Evolutionary conservation across 1,139 yeast genomes (phyloP), one percentile per base, ranked within the genome.

Genomic region (Geotrichum bryndzae): DNA sequence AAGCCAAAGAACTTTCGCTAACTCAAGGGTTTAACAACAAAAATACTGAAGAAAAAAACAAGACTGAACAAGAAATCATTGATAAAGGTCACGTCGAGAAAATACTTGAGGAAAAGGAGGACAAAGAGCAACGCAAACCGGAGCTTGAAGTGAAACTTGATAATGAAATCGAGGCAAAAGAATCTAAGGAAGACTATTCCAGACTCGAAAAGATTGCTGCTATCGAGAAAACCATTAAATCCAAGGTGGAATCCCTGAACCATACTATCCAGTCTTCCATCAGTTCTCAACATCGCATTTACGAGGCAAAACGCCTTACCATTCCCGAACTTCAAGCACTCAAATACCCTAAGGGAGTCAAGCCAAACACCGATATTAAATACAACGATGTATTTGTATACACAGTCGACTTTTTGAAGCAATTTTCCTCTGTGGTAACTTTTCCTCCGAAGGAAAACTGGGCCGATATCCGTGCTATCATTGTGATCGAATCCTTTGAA

Each of bases 401-500:
- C 73, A 96, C 91, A 70, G 90, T 94, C 31, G 84, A 80, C 55
- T 94, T 94, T 77, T 81, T 94, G 74, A 74, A 86, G 57, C 96
- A 90, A 76, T 92, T 94, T 79, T 84, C 83, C 65, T 80, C 80
- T 50, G 79, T 82, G 52, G 81, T 88, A 60, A 79, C 78, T 60
- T 84, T 80, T 69, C 80, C 81, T 41, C 80, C 85, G 48, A 92
- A 88, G 69, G 82, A 82, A 46, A 85, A 82, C 68, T 89, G 92
- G 86, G 85, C 82, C 66, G 80, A 63, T 72, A 81, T 71, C 45
- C 64, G 67, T 54, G 60, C 62, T 45, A 59, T 64, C 46, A 78
- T 84, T 67, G 84, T 66, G 22, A 55, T 68, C 38, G 74, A 70
- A 35, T 10, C 41, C 41, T 35, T 35, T 35, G 41, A 35, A 13